Percentiles rank a stretch among this genome's conserved stretches.
phyloP scores from a whole-genome alignment of 331 rosid genomes.

The Spiraea crenata region DNA sequence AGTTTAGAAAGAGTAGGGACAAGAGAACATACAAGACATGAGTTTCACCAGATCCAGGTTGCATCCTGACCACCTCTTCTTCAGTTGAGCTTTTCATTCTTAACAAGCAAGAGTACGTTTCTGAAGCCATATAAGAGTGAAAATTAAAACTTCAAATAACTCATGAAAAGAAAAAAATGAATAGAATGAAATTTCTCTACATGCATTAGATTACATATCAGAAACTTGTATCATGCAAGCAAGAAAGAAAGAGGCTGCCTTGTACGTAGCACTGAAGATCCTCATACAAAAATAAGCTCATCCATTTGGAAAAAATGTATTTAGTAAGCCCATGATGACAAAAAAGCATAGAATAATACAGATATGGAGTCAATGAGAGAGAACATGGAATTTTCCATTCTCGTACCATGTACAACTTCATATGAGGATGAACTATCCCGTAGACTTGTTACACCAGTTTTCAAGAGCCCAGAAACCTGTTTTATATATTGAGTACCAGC shows the following conservation, averaged over 20 bases:
- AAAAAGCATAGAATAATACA: background rate
- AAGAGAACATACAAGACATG: conserved; percentile 74
- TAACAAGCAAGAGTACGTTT: conserved; percentile 68
- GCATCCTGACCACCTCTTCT: conserved; percentile 79
- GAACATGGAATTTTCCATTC: conserved; percentile 5
- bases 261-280: background rate
- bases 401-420: conserved; percentile 87
- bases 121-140: conserved; percentile 49
- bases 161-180: conserved; percentile 8
- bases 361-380: background rate
- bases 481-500: conserved; percentile 87
- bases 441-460: conserved; percentile 80
- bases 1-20: conserved; percentile 9
- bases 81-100: conserved; percentile 83
- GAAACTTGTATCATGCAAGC: conserved; percentile 8
- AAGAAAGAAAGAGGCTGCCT: conserved; percentile 1
- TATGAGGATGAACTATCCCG: conserved; percentile 81
- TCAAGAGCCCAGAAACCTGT: conserved; percentile 89
- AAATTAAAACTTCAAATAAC: background rate
- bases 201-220: background rate
- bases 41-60: conserved; percentile 93
- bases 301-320: background rate
- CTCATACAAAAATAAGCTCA: background rate
- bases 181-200: conserved; percentile 4
- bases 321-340: background rate